Evolutionary conservation across 352 stramenopile species (phyloP).

Genomic region (Plasmopara muralis): DNA sequence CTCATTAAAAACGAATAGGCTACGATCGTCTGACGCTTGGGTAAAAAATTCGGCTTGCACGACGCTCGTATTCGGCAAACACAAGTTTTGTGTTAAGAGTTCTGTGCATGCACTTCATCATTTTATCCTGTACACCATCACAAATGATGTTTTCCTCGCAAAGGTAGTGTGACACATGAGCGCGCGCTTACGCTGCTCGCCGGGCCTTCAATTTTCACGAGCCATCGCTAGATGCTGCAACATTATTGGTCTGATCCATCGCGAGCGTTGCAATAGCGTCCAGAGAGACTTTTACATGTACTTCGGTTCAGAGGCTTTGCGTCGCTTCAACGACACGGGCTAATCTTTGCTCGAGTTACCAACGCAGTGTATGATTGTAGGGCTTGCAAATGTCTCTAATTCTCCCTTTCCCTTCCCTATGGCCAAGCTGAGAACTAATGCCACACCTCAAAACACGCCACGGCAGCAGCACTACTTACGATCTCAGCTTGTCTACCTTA

Average conservation of each 20-base stretch:
- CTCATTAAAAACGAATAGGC: background rate
- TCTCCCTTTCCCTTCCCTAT: conserved; percentile 16
- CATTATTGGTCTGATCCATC: conserved; percentile 10
- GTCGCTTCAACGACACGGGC: conserved; percentile 10
- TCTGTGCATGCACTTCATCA: too few species aligned
- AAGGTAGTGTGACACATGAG: too few species aligned
- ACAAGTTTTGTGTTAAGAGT: background rate
- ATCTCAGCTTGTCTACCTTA: background rate
- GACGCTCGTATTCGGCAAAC: conserved; percentile 5
- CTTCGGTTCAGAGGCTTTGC: conserved; percentile 6
- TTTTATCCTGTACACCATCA: too few species aligned
- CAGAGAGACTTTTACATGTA: conserved; percentile 2
- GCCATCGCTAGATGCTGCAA: background rate
- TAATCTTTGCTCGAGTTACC: conserved; percentile 21
- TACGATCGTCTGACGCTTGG: conserved; percentile 8
- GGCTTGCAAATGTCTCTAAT: conserved; percentile 18
- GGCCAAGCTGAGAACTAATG: conserved; percentile 11
- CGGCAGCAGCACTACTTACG: conserved; percentile 4
- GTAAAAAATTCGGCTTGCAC: conserved; percentile 14
- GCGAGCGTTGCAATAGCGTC: conserved; percentile 12
- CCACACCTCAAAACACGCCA: conserved; percentile 17
- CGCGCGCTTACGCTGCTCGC: background rate
- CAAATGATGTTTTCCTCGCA: too few species aligned
- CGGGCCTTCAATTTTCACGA: background rate
- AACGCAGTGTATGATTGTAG: conserved; percentile 26